Base-by-base conservation (phyloP, 1,284 basidiomycete genomes). In the Ganoderma lingzhi region DNA sequence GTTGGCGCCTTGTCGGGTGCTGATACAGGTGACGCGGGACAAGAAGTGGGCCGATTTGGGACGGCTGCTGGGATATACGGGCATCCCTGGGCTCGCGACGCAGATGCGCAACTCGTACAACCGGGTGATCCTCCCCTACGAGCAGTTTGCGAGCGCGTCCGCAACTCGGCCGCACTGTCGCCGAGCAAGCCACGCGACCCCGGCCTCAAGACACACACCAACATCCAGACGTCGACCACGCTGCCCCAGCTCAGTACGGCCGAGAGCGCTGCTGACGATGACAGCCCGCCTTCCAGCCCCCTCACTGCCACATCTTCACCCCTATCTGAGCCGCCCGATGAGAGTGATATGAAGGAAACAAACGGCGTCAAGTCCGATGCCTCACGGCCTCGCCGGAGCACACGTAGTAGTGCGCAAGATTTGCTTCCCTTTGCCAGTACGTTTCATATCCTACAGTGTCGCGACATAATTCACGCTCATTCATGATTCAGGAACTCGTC, bases 71-170 rank as follows among this genome's bases (percentile, higher is more conserved):
- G 96, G 96, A 6, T 96, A 96, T 81, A 86, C 88, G 65, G 91
- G 92, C 45, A 90, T 94, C 55, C 93, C 93, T 19, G 93, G 93
- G 60, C 86, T 97, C 64, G 93, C 95, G 10, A 92, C 93, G 1
- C 93, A 96, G 78, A 88, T 98, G 80, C 96, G 95, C 82, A 92
- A 91, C 74, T 95, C 96, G 3, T 99, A 98, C 82, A 87, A 87
- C 67, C 91, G 93, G 67, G 94, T 99, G 78, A 94, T 99, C 73
- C 86, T 95, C 42, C 98, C 97, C 9, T 99, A 96, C 77, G 97
- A 99, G 78, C 90, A 93, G 76, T 99, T 96, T 91, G 92, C 68
- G 89, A 92, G 65, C 88, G 90, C 61, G 92, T 93, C 55, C 89
- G 90, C 73, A 91, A 87, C 74, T 89, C 89, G 37, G 86, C 91